phyloP scores from a whole-genome alignment of 139 green algal species.

The Tetratostichococcus sp. region DNA sequence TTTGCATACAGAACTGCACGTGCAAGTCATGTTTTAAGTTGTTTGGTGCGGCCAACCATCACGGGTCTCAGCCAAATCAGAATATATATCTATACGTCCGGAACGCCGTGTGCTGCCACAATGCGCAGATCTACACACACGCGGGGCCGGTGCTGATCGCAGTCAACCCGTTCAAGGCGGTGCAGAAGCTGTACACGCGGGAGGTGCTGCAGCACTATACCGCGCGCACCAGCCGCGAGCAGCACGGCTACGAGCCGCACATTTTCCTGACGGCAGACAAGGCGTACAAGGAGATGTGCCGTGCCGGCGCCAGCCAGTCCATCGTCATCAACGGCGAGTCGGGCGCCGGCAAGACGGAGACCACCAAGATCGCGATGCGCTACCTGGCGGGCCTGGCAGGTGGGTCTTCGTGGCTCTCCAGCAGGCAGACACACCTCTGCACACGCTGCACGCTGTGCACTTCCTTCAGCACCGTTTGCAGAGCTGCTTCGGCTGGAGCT shows the following conservation, averaged over 20 bases:
- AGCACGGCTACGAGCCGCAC: conserved; percentile 50
- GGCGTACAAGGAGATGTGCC: conserved; percentile 70
- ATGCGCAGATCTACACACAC: conserved; percentile 70
- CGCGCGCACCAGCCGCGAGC: conserved; percentile 9
- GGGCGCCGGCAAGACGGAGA: conserved; percentile 92
- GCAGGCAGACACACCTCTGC: no score
- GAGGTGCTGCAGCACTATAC: conserved; percentile 64
- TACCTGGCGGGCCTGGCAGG: conserved; percentile 79
- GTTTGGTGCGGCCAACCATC: no score
- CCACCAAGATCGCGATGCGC: conserved; percentile 93
- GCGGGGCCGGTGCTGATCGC: conserved; percentile 84
- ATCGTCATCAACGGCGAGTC: conserved; percentile 70
- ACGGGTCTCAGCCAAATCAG: no score
- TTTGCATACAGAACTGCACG: background rate
- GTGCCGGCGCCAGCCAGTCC: conserved; percentile 35
- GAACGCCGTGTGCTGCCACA: no score
- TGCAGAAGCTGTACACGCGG: conserved; percentile 68
- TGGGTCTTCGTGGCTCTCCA: no score
- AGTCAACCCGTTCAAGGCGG: conserved; percentile 78
- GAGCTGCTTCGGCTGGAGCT: no score
- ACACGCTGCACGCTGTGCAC: no score
- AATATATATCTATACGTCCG: no score
- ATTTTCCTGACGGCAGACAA: conserved; percentile 76
- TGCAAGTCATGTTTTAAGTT: background rate
- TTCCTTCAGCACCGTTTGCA: no score